Conservation (phyloP, 1,284 basidiomycete species). For the Cryptococcus sp. region DNA sequence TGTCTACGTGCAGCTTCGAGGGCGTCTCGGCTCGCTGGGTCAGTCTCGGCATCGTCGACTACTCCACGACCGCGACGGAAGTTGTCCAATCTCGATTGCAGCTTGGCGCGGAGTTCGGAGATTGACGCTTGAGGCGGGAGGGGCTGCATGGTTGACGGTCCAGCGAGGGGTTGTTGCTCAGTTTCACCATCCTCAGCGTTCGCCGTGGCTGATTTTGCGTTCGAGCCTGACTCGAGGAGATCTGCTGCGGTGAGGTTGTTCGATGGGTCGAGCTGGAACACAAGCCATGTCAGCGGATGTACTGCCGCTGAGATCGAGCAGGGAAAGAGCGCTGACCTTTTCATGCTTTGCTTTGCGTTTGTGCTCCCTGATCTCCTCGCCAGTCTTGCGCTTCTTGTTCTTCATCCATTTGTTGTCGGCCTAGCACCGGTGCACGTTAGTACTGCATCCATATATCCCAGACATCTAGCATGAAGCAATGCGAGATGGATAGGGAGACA, state of each 20-base stretch:
- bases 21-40: conserved; percentile 64
- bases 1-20: conserved; percentile 74
- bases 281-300: background rate
- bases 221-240: conserved; percentile 54
- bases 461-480: background rate
- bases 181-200: conserved; percentile 21
- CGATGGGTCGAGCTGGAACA: conserved; percentile 76
- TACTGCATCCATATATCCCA: background rate
- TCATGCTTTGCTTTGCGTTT: conserved; percentile 79
- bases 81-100: conserved; percentile 74
- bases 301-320: too few relatives aligned
- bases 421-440: conserved; percentile 26
- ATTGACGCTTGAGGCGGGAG: conserved; percentile 71
- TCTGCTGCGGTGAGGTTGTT: conserved; percentile 82
- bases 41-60: conserved; percentile 29
- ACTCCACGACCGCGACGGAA: conserved; percentile 60
- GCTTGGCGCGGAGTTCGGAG: conserved; percentile 69
- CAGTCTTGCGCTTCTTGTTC: conserved; percentile 81
- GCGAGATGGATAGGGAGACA: background rate
- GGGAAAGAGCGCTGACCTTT: conserved; percentile 62
- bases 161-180: conserved; percentile 1
- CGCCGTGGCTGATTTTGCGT: conserved; percentile 51
- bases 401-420: conserved; percentile 77
- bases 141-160: conserved; percentile 41
- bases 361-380: conserved; percentile 81